These are phyloP conservation scores for Coccomyxa sp. DNA, from an alignment of 139 green algal species.

Conservation along the genomic window DNA sequence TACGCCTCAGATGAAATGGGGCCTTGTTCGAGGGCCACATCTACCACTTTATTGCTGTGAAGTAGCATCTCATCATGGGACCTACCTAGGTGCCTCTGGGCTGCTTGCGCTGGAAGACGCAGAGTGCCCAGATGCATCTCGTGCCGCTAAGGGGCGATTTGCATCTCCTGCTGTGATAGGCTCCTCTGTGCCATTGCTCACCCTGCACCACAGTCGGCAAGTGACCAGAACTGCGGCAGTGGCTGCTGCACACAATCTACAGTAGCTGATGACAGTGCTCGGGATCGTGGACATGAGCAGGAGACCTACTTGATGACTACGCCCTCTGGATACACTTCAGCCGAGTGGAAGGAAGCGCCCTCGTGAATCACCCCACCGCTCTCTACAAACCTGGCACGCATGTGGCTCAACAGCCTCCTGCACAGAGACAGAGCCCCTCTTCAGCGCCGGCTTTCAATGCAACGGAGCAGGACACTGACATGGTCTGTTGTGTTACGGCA, in stretches of 20 bases:
- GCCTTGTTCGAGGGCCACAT: neutral
- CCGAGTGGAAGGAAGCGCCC: slow-evolving; percentile 43
- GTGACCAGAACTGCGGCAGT: no score
- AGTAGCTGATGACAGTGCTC: no score
- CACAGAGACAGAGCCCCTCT: neutral
- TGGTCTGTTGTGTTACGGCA: neutral
- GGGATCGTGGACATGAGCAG: no score
- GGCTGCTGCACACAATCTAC: no score
- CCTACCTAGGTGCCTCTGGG: no score
- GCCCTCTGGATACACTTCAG: slow-evolving; percentile 42
- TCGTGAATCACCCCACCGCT: slow-evolving; percentile 52
- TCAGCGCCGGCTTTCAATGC: neutral
- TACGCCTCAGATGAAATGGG: no score
- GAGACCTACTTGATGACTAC: slow-evolving; percentile 19
- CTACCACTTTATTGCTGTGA: neutral
- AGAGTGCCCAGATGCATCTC: no score
- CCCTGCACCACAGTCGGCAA: no score
- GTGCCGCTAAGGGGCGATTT: neutral
- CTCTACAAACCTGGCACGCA: slow-evolving; percentile 35
- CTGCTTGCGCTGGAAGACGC: no score
- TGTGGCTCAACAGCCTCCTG: slow-evolving; percentile 18
- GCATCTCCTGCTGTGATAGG: slow-evolving; percentile 5
- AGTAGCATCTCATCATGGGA: no score
- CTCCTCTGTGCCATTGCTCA: neutral
- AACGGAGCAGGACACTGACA: neutral